A percentile compares a stretch with the other conserved stretches of the same genome.
Evolutionary conservation across 768 basidiomycete genomes (phyloP).

Genomic region (Boletus speciosus): DNA sequence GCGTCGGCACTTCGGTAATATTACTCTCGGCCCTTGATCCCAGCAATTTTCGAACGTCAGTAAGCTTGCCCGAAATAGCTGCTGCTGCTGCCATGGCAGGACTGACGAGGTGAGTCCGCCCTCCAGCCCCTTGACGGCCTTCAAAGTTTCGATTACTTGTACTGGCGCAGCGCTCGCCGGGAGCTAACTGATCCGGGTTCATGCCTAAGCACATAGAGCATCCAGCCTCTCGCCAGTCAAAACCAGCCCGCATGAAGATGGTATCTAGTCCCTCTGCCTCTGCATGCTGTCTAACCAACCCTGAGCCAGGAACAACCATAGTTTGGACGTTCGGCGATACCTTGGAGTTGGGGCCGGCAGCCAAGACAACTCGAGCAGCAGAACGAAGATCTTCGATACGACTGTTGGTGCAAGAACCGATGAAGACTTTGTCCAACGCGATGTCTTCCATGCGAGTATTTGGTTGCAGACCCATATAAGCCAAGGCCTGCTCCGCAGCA

Average conservation of each 20-base stretch:
- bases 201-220: constrained; percentile 97
- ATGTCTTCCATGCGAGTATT: constrained; percentile 80
- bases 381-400: constrained; percentile 85
- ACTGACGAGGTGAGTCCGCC: constrained; percentile 83
- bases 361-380: constrained; percentile 73
- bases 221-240: constrained; percentile 93
- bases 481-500: constrained; percentile 70
- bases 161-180: constrained; percentile 83
- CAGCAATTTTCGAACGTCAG: constrained; percentile 78
- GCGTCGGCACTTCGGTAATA: constrained; percentile 43
- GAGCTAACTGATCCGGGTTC: constrained; percentile 88
- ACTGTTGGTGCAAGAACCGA: constrained; percentile 93
- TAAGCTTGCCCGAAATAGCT: constrained; percentile 79
- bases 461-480: constrained; percentile 83
- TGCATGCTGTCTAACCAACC: constrained; percentile 85
- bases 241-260: constrained; percentile 86
- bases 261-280: constrained; percentile 85
- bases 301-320: constrained; percentile 92
- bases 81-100: constrained; percentile 94
- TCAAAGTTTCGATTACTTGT: constrained; percentile 95
- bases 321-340: constrained; percentile 74
- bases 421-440: constrained; percentile 84
- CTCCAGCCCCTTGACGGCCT: constrained; percentile 85
- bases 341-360: constrained; percentile 68
- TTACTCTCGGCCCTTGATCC: constrained; percentile 40